phyloP scores from a whole-genome alignment of 306 rosid species.

The Rosa lucieae region DNA sequence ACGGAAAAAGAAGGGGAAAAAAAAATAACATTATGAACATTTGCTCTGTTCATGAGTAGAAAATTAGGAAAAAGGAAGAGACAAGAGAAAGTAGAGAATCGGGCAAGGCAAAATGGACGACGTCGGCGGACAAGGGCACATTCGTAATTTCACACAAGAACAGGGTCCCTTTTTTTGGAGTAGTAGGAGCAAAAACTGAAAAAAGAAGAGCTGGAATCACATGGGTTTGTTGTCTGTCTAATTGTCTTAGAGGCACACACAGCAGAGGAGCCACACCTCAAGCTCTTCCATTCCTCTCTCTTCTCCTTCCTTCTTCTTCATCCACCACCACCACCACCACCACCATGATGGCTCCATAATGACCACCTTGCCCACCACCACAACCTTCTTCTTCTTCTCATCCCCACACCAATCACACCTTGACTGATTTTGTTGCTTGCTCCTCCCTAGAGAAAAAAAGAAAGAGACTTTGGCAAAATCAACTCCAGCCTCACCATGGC shows the following conservation, averaged over 20 bases:
- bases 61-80: background rate
- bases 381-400: constrained; percentile 23
- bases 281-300: constrained; percentile 10
- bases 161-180: constrained; percentile 3
- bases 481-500: constrained; percentile 51
- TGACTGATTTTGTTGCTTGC: background rate
- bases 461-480: too few relatives aligned
- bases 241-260: constrained; percentile 19
- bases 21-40: background rate
- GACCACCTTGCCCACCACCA: constrained; percentile 23
- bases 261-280: constrained; percentile 23
- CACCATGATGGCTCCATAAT: constrained; percentile 13
- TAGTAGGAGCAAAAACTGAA: constrained; percentile 17
- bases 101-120: constrained; percentile 3
- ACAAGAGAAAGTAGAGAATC: constrained; percentile 7
- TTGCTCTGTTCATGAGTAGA: background rate
- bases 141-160: background rate
- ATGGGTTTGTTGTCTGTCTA: constrained; percentile 77
- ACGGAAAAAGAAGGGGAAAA: background rate
- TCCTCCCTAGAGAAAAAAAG: background rate
- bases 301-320: background rate
- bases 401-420: constrained; percentile 1
- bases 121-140: constrained; percentile 11
- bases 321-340: constrained; percentile 28
- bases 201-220: constrained; percentile 76